Conservation (phyloP, 2,329 filamentous ascomycete species). For the Exophiala alcalophila region DNA sequence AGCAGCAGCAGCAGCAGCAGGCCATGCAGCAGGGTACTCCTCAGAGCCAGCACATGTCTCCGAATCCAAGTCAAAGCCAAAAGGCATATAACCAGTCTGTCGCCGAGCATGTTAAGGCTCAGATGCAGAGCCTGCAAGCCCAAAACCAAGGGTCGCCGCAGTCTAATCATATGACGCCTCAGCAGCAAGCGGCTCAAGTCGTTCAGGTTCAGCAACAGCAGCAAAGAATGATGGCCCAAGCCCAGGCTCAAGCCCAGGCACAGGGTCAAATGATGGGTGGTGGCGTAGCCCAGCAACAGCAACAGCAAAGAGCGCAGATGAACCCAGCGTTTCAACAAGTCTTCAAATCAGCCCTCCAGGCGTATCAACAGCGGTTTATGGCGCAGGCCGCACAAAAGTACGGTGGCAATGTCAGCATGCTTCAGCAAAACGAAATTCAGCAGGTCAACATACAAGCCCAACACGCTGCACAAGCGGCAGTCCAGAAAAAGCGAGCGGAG, state of each 20-base stretch:
- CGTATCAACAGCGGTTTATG: constrained; percentile 21
- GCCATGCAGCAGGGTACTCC: constrained; percentile 32
- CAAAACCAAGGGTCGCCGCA: constrained; percentile 23
- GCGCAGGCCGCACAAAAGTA: constrained; percentile 24
- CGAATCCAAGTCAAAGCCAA: constrained; percentile 29
- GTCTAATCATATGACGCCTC: constrained; percentile 28
- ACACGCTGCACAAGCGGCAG: constrained; percentile 14
- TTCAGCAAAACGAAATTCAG: constrained; percentile 21
- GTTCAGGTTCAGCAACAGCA: constrained; percentile 27
- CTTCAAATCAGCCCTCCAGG: constrained; percentile 16
- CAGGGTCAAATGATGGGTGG: constrained; percentile 26
- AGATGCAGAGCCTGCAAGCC: constrained; percentile 26
- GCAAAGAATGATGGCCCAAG: constrained; percentile 17
- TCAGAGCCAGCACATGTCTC: constrained; percentile 31
- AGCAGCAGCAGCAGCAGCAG: constrained; percentile 23
- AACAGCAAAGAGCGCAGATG: constrained; percentile 22
- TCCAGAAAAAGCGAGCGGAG: constrained; percentile 20
- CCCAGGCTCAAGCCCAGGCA: constrained; percentile 11
- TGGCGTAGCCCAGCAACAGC: constrained; percentile 17
- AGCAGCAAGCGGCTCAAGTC: constrained; percentile 24
- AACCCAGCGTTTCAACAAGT: constrained; percentile 22
- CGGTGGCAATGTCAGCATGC: constrained; percentile 26
- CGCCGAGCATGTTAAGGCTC: constrained; percentile 27
- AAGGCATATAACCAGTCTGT: constrained; percentile 25
- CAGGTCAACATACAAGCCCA: constrained; percentile 23